Conservation (phyloP, 75 land plant species). For the Chamaecyparis obtusa region DNA sequence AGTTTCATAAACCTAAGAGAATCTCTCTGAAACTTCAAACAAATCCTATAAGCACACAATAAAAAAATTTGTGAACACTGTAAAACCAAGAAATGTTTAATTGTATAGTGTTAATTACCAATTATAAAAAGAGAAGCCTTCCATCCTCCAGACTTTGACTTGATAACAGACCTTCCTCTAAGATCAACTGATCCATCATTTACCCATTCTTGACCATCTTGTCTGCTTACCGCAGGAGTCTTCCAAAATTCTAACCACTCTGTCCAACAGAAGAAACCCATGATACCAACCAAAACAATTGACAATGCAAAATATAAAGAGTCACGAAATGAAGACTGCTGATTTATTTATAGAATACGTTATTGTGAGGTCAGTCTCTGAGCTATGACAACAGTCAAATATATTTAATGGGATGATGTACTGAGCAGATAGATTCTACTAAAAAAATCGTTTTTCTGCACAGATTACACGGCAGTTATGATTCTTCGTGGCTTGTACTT, state of each 20-base stretch:
- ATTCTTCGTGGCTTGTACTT: background rate
- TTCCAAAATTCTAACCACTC: background rate
- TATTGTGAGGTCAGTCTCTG: background rate
- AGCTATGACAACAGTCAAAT: background rate
- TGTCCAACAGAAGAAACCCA: background rate
- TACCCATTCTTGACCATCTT: slow-evolving; percentile 46
- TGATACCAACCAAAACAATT: background rate
- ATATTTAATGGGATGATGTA: background rate
- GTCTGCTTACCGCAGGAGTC: background rate
- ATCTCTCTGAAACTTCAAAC: background rate
- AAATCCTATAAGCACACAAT: background rate
- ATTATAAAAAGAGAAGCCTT: slow-evolving; percentile 68
- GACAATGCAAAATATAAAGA: background rate
- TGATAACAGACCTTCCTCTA: slow-evolving; percentile 50
- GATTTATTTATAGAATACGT: background rate
- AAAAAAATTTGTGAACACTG: background rate
- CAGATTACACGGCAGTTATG: background rate
- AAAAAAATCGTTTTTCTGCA: background rate
- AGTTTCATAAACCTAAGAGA: no score
- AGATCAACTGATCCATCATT: slow-evolving; percentile 69
- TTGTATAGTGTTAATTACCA: slow-evolving; percentile 32
- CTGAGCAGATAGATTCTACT: background rate
- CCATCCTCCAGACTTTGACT: slow-evolving; percentile 73
- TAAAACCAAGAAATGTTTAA: background rate
- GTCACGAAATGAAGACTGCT: background rate